Evolutionary conservation across 139 green algal genomes (phyloP), one percentile per base, ranked within the genome.

Genomic region (Coelastrella sp.): DNA sequence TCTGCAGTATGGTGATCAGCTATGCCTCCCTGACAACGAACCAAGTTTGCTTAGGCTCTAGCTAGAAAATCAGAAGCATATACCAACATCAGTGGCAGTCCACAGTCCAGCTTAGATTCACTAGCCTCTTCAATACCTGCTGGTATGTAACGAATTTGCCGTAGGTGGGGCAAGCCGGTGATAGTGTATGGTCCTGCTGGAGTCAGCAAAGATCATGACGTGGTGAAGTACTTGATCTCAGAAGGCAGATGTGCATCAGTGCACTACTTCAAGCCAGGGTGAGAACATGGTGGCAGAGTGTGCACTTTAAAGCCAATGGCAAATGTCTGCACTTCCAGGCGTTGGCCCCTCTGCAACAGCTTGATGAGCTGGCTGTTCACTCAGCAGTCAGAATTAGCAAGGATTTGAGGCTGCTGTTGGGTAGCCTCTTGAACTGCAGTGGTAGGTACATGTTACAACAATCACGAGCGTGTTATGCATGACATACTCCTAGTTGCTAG

Each of bases 121-220:
- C 35, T 49, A 49, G 35, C 35, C 35, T 49, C 35, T 49, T 49
- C 35, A 49, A 49, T 49, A 49, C 1, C 35, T 49, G 35, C 35
- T 49, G 35, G 35, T 49, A 49, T 49, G 35, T 49, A 49, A 49
- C 35, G 35, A 49, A 17, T 6, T 70, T 70, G 12, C 63, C 9
- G 63, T 91, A 96, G 95, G 93, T 98, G 94, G 94, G 95, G 93
- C 73, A 95, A 94, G 81, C 78, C 93, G 56, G 89, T 97, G 11
- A 59, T 96, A 7, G 88, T 97, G 17, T 97, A 97, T 84, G 95
- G 95, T 8, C 93, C 96, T 3, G 74, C 89, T 4, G 81, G 70
- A 0, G 89, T 97, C 57, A 94, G 93, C 56, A 95, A 92, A 91
- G 94, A 96, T 63, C 92, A 98, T 87, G 91, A 94, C 7, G 95